phyloP scores from a whole-genome alignment of 1,284 basidiomycete genomes.

The Tremellales sp. region DNA sequence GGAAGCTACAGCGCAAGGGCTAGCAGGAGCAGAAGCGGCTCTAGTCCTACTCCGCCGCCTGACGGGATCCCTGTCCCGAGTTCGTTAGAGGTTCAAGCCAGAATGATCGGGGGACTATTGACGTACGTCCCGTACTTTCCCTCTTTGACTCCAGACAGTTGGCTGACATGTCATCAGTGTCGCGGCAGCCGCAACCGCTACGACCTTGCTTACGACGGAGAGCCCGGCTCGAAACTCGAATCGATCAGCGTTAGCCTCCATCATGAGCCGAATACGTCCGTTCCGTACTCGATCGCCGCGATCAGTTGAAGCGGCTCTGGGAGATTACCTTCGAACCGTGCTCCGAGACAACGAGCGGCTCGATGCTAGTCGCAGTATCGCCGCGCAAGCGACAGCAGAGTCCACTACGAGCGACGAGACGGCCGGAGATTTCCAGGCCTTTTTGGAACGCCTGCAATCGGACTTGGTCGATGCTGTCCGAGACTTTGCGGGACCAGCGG shows the following conservation, averaged over 20 bases:
- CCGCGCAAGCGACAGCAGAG: background rate
- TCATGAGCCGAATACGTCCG: slow-evolving; percentile 40
- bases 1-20: slow-evolving; percentile 1
- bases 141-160: no score
- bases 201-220: slow-evolving; percentile 35
- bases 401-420: slow-evolving; percentile 7
- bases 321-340: slow-evolving; percentile 39
- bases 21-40: slow-evolving; percentile 1
- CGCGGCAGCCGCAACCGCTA: slow-evolving; percentile 44
- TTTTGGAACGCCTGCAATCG: slow-evolving; percentile 40
- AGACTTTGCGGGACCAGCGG: slow-evolving; percentile 27
- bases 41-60: no score
- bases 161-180: slow-evolving; percentile 23
- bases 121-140: slow-evolving; percentile 30
- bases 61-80: no score
- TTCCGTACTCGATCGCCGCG: slow-evolving; percentile 21
- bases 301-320: slow-evolving; percentile 37
- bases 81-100: slow-evolving; percentile 40
- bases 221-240: slow-evolving; percentile 20
- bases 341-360: slow-evolving; percentile 29
- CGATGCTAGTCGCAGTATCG: slow-evolving; percentile 7
- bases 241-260: slow-evolving; percentile 29
- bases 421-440: slow-evolving; percentile 38
- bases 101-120: slow-evolving; percentile 45
- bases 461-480: slow-evolving; percentile 41